Percentiles rank a stretch among this genome's conserved stretches.
Evolutionary conservation across 768 basidiomycete species (phyloP).

Genomic region (Tephrocybe sp.): DNA sequence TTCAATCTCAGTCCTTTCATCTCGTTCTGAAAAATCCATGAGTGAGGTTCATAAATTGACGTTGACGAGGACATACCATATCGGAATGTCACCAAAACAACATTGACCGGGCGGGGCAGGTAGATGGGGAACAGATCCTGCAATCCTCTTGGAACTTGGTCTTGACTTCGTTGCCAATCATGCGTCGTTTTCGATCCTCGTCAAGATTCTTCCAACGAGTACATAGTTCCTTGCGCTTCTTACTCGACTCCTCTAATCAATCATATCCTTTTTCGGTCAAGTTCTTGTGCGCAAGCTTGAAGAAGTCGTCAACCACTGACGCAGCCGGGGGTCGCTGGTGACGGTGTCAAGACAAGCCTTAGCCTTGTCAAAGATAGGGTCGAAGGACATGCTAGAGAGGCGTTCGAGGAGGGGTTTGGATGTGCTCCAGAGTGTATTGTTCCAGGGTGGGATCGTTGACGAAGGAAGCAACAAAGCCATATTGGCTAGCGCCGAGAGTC

Average conservation of each 20-base stretch:
- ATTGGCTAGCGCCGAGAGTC: conserved; percentile 44
- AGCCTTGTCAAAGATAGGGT: conserved; percentile 41
- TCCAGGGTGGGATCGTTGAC: conserved; percentile 62
- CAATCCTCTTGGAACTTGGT: conserved; percentile 51
- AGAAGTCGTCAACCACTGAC: conserved; percentile 52
- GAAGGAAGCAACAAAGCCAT: conserved; percentile 51
- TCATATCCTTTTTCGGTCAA: conserved; percentile 53
- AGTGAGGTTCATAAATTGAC: background rate
- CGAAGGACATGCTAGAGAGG: conserved; percentile 49
- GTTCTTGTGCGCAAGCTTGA: conserved; percentile 41
- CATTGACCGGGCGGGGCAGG: conserved; percentile 51
- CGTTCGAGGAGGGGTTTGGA: conserved; percentile 51
- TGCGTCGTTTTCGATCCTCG: conserved; percentile 51
- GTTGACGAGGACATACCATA: conserved; percentile 42
- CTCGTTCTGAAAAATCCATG: conserved; percentile 49
- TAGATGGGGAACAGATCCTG: conserved; percentile 82
- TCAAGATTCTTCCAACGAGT: conserved; percentile 47
- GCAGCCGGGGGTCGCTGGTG: conserved; percentile 50
- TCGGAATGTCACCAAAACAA: conserved; percentile 63
- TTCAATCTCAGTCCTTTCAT: conserved; percentile 68
- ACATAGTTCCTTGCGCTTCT: conserved; percentile 42
- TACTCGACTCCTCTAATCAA: conserved; percentile 44
- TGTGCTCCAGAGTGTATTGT: conserved; percentile 54
- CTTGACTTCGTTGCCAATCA: conserved; percentile 44
- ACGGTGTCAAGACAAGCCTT: conserved; percentile 46